phyloP scores from a whole-genome alignment of 192 early-diverging fungal genomes.

The Mortierella alpina region DNA sequence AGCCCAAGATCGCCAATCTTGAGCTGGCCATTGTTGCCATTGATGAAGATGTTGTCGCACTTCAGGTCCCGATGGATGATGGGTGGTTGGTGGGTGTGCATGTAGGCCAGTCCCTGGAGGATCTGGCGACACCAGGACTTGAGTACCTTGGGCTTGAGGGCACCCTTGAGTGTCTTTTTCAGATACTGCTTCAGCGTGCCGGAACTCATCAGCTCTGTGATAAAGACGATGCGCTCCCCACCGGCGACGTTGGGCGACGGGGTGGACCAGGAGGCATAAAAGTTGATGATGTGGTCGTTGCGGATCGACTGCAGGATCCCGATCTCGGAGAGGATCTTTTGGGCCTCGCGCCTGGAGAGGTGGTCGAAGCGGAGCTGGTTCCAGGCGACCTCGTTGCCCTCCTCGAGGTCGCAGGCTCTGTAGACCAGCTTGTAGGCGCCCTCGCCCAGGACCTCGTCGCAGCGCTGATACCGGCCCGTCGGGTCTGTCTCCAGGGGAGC shows the following conservation, averaged over 20 bases:
- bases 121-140: constrained; percentile 87
- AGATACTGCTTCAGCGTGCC: constrained; percentile 86
- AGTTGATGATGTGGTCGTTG: constrained; percentile 86
- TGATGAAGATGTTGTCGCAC: constrained; percentile 90
- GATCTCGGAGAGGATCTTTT: constrained; percentile 60
- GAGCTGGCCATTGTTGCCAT: constrained; percentile 87
- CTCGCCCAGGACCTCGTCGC: constrained; percentile 70
- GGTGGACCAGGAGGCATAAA: constrained; percentile 76
- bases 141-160: constrained; percentile 78
- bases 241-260: constrained; percentile 54
- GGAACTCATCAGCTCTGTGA: constrained; percentile 91
- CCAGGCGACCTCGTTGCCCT: constrained; percentile 94
- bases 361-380: constrained; percentile 77
- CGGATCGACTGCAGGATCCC: constrained; percentile 80
- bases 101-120: constrained; percentile 79
- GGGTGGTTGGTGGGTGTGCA: constrained; percentile 80
- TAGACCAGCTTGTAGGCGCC: constrained; percentile 89
- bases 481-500: constrained; percentile 65
- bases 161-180: constrained; percentile 71
- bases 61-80: constrained; percentile 86
- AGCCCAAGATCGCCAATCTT: constrained; percentile 91
- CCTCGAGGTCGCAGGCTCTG: constrained; percentile 85
- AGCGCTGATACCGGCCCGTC: constrained; percentile 74
- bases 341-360: constrained; percentile 42
- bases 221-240: constrained; percentile 78